Evolutionary conservation across 2,329 filamentous ascomycete species (phyloP), one percentile per base, ranked within the genome.

Genomic region (Colletotrichum australisinense): DNA sequence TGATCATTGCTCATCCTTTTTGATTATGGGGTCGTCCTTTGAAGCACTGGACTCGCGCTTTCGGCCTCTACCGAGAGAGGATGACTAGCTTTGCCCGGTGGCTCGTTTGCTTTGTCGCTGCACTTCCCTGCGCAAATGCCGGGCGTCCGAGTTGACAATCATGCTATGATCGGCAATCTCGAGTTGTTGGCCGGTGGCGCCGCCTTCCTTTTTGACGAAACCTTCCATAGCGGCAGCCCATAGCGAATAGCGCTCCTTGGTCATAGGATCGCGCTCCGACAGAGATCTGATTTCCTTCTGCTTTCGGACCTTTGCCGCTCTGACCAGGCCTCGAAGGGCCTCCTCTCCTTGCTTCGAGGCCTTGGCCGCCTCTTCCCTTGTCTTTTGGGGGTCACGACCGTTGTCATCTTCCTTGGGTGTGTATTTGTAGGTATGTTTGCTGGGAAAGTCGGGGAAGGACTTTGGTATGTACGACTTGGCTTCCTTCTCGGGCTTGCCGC

Each of bases 151-250:
- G 75, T 92, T 91, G 42, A 92, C 90, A 79, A 92, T 90, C 84
- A 91, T 91, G 78, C 89, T 92, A 76, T 90, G 87, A 72, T 92
- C 90, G 2, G 89, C 88, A 76, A 88, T 89, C 75, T 91, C 89
- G 22, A 84, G 80, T 55, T 84, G 80, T 53, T 84, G 79, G 32
- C 83, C 83, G 16, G 80, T 80, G 38, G 81, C 74, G 68, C 82
- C 77, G 65, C 80, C 77, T 66, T 79, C 78, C 24, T 81, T 80
- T 60, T 84, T 81, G 72, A 91, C 85, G 57, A 92, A 84, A 53
- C 88, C 86, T 63, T 86, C 86, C 90, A 92, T 92, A 1, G 89
- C 87, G 14, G 83, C 80, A 80, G 92, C 90, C 90, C 91, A 93
- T 5, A 91, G 81, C 7, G 88, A 82, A 76, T 92, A 89, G 19